Percentiles rank a stretch among this genome's conserved stretches.
phyloP scores from a whole-genome alignment of 2,329 filamentous ascomycete species.

The Fonsecaea erecta region DNA sequence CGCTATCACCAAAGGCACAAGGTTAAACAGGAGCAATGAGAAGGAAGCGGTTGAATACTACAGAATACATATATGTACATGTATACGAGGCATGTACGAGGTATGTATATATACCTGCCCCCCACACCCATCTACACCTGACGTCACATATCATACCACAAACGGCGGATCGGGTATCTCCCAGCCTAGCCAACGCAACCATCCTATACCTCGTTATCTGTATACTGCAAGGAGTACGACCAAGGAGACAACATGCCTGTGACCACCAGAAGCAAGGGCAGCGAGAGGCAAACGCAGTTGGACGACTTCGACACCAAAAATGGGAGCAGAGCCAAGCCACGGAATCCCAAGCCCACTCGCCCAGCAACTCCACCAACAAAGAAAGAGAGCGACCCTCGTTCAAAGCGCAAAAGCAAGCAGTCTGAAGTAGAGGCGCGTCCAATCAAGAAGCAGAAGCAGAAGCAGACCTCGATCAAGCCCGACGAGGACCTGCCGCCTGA shows the following conservation, averaged over 20 bases:
- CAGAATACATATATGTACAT: no score
- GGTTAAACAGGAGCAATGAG: no score
- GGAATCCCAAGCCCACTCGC: background rate
- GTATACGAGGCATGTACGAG: no score
- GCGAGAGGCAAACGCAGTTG: slow-evolving; percentile 19
- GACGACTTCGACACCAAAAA: slow-evolving; percentile 19
- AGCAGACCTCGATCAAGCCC: slow-evolving; percentile 18
- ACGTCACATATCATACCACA: background rate
- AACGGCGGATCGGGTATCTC: background rate
- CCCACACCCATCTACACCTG: background rate
- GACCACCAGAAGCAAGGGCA: slow-evolving; percentile 24
- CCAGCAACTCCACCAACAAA: slow-evolving; percentile 2
- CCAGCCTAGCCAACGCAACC: slow-evolving; percentile 2
- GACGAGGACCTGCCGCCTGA: slow-evolving; percentile 4
- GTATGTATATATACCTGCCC: background rate
- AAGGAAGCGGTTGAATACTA: no score
- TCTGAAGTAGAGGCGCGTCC: background rate
- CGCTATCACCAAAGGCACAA: no score
- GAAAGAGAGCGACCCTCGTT: background rate
- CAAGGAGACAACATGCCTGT: slow-evolving; percentile 14
- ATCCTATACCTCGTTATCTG: background rate
- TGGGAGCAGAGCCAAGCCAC: background rate
- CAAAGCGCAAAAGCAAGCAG: slow-evolving; percentile 10
- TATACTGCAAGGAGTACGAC: background rate
- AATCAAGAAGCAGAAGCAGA: slow-evolving; percentile 18